These are phyloP conservation scores for Favolaschia claudopus DNA, from an alignment of 768 basidiomycete genomes.

Conservation along the genomic window DNA sequence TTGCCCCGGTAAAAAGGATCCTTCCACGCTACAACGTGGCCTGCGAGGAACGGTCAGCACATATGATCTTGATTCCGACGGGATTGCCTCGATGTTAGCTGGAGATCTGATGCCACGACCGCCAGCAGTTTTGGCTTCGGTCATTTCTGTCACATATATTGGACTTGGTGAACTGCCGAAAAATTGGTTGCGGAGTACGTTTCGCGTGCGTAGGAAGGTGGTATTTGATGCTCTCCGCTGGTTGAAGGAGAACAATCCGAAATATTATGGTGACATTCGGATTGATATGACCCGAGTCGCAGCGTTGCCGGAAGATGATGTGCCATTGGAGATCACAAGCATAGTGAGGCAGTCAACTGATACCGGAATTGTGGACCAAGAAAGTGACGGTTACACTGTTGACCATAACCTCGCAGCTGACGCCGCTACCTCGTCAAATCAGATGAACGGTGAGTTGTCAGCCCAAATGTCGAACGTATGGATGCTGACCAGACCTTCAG, in stretches of 20 bases:
- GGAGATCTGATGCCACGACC: slow-evolving; percentile 44
- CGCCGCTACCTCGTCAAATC: background rate
- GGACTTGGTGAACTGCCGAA: slow-evolving; percentile 37
- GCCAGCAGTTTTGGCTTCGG: slow-evolving; percentile 34
- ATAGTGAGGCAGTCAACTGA: slow-evolving; percentile 28
- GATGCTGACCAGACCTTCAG: background rate
- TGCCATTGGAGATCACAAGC: slow-evolving; percentile 38
- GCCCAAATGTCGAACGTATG: background rate
- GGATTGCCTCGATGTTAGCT: slow-evolving; percentile 39
- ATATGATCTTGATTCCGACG: slow-evolving; percentile 35
- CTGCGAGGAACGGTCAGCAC: slow-evolving; percentile 46
- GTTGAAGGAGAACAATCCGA: slow-evolving; percentile 44
- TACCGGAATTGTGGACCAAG: slow-evolving; percentile 21
- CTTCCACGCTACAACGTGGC: slow-evolving; percentile 28
- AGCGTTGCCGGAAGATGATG: slow-evolving; percentile 39
- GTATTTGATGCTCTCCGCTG: slow-evolving; percentile 43
- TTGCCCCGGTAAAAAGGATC: background rate
- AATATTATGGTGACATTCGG: slow-evolving; percentile 38
- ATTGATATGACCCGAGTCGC: slow-evolving; percentile 29
- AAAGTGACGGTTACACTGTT: slow-evolving; percentile 37
- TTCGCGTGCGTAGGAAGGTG: slow-evolving; percentile 38
- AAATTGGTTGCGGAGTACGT: slow-evolving; percentile 34
- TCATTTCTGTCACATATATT: slow-evolving; percentile 45
- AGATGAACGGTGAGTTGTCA: background rate
- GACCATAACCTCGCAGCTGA: background rate